A percentile compares a stretch with the other conserved stretches of the same genome.
These are phyloP conservation scores for Cicer judaicum DNA, from an alignment of 306 rosid genomes.

Conservation along the genomic window DNA sequence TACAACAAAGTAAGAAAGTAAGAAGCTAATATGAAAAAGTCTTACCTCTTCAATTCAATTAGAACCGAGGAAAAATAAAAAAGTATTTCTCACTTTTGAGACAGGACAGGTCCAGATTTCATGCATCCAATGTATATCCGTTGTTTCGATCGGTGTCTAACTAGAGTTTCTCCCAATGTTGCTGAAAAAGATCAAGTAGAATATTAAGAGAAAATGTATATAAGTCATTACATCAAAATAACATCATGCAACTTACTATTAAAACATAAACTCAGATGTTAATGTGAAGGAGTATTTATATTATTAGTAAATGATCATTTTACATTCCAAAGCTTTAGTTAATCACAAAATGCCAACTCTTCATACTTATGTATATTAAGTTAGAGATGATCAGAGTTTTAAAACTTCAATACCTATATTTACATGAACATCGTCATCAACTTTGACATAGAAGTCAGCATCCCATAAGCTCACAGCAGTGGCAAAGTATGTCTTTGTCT, in stretches of 20 bases:
- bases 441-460: conserved; percentile 97
- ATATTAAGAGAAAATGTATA: conserved; percentile 15
- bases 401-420: conserved; percentile 72
- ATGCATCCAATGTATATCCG: conserved; percentile 94
- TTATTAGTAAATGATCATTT: conserved; percentile 8
- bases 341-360: background rate
- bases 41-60: conserved; percentile 8
- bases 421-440: conserved; percentile 96
- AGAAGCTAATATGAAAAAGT: conserved; percentile 46
- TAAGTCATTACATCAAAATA: background rate
- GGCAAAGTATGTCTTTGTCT: conserved; percentile 88
- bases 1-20: conserved; percentile 36
- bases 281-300: conserved; percentile 15
- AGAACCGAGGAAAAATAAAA: background rate
- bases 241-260: background rate
- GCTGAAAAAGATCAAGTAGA: conserved; percentile 59
- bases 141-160: conserved; percentile 78
- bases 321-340: conserved; percentile 20
- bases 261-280: conserved; percentile 30
- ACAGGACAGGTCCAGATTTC: conserved; percentile 97
- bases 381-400: conserved; percentile 16
- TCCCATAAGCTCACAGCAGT: conserved; percentile 92
- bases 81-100: conserved; percentile 69
- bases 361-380: conserved; percentile 10
- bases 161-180: conserved; percentile 92